Conservation (phyloP, 306 rosid species). For the Mucuna pruriens region DNA sequence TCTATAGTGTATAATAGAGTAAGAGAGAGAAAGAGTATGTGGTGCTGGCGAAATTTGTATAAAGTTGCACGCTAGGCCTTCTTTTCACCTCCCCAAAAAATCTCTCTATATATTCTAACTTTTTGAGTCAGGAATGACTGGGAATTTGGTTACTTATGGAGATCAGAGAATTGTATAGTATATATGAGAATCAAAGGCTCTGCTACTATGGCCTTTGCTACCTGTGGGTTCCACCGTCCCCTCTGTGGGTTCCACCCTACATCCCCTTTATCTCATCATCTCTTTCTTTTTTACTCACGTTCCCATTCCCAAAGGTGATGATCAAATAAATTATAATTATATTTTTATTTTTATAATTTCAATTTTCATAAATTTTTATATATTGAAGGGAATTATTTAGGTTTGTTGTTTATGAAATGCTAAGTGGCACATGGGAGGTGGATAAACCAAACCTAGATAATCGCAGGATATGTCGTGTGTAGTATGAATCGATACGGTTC, state of each 20-base stretch:
- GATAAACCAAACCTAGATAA: no score
- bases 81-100: slow-evolving; percentile 54
- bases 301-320: slow-evolving; percentile 37
- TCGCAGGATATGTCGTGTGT: no score
- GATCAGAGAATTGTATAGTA: background rate
- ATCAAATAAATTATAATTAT: no score
- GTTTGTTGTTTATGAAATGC: no score
- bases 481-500: no score
- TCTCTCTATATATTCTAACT: background rate
- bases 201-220: background rate
- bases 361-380: no score
- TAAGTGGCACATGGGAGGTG: no score
- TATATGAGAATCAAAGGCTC: background rate
- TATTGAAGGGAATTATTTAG: no score
- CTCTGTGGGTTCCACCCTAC: slow-evolving; percentile 16
- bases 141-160: slow-evolving; percentile 34
- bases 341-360: no score
- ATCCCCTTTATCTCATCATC: slow-evolving; percentile 24
- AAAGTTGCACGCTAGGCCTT: slow-evolving; percentile 68
- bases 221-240: slow-evolving; percentile 42
- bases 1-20: no score
- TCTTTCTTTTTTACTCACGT: slow-evolving; percentile 33
- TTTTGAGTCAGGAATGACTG: slow-evolving; percentile 41
- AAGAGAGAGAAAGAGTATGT: background rate
- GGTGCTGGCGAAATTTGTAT: slow-evolving; percentile 53